Evolutionary conservation across 768 basidiomycete genomes (phyloP).

Genomic region (Boletus edulis): DNA sequence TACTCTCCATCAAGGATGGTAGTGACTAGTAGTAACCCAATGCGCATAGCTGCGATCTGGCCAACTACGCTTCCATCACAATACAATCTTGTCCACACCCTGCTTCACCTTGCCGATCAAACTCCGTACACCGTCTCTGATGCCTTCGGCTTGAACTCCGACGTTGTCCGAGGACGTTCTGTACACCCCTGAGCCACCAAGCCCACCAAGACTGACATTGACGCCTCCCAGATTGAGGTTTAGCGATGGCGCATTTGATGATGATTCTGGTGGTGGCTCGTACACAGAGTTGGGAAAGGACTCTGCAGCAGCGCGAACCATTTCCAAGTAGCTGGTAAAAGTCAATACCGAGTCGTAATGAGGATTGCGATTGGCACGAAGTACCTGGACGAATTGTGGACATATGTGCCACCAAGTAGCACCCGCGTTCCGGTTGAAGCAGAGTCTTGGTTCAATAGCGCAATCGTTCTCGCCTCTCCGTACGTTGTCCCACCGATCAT

Average conservation of each 20-base stretch:
- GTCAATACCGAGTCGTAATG: background rate
- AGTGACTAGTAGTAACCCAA: background rate
- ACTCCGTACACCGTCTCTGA: constrained; percentile 85
- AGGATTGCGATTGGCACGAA: constrained; percentile 14
- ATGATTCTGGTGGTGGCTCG: constrained; percentile 74
- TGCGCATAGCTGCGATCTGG: background rate
- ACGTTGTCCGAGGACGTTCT: constrained; percentile 72
- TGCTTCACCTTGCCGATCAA: constrained; percentile 88
- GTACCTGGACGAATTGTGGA: constrained; percentile 93
- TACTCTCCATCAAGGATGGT: background rate
- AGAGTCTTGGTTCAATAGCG: constrained; percentile 83
- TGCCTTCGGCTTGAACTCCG: constrained; percentile 80
- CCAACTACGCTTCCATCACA: constrained; percentile 12
- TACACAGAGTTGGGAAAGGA: constrained; percentile 64
- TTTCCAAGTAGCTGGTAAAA: constrained; percentile 73
- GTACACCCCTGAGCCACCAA: constrained; percentile 81
- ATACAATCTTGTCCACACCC: constrained; percentile 65
- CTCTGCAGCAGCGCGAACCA: constrained; percentile 73
- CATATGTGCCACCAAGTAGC: constrained; percentile 88
- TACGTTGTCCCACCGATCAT: constrained; percentile 97
- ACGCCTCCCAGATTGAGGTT: constrained; percentile 92
- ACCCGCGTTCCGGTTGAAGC: constrained; percentile 65
- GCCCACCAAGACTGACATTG: constrained; percentile 90
- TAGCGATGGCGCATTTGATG: constrained; percentile 70
- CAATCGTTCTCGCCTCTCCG: constrained; percentile 85